These are phyloP conservation scores for Coffea eugenioides DNA, from an alignment of 257 asterid genomes.

Conservation along the genomic window DNA sequence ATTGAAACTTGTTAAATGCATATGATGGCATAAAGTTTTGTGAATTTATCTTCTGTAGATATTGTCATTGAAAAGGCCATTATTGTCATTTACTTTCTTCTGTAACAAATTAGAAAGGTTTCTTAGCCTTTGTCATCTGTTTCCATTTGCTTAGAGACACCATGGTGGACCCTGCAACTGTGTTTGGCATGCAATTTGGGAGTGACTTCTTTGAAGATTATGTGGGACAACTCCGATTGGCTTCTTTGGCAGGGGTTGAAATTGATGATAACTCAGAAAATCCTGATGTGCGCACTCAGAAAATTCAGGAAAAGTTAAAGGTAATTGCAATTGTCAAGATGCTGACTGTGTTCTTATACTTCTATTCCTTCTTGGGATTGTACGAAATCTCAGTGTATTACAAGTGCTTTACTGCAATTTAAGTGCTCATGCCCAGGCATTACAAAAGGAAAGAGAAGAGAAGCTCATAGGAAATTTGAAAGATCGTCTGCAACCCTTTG, in stretches of 20 bases:
- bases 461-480: constrained; percentile 52
- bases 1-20: background rate
- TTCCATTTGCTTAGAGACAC: constrained; percentile 42
- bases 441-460: constrained; percentile 78
- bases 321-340: constrained; percentile 26
- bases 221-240: constrained; percentile 75
- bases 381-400: background rate
- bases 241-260: constrained; percentile 57
- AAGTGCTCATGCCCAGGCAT: constrained; percentile 37
- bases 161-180: constrained; percentile 75
- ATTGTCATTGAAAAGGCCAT: background rate
- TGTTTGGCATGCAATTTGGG: constrained; percentile 81
- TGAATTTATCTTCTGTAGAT: background rate
- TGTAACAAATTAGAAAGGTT: background rate
- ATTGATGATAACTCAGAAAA: constrained; percentile 45
- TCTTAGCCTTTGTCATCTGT: constrained; percentile 2
- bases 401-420: background rate
- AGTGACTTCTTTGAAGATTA: constrained; percentile 69
- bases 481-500: constrained; percentile 60
- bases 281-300: constrained; percentile 59
- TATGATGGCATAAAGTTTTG: background rate
- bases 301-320: constrained; percentile 67
- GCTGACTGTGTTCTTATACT: background rate
- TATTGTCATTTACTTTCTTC: background rate
- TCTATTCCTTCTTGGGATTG: background rate